Evolutionary conservation across 176 grass and related monocot species (phyloP).

Genomic region (Avena sativa): DNA sequence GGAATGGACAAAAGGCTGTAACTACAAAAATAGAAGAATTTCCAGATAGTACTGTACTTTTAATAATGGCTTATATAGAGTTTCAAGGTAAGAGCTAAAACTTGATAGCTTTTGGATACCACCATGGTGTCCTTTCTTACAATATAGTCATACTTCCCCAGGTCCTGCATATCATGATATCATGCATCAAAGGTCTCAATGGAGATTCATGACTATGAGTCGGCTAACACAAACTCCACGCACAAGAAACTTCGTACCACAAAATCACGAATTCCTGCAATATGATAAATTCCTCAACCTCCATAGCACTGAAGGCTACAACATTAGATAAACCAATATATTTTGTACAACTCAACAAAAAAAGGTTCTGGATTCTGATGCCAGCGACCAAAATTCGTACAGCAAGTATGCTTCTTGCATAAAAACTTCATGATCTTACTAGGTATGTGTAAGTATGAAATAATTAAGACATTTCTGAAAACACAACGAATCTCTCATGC

Average conservation of each 20-base stretch:
- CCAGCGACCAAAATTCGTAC: background rate
- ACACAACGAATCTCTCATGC: background rate
- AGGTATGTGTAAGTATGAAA: background rate
- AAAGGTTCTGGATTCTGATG: background rate
- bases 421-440: background rate
- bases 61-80: background rate
- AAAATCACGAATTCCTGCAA: background rate
- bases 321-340: background rate
- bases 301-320: background rate
- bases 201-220: background rate
- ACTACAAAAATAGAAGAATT: conserved; percentile 7
- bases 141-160: background rate
- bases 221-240: background rate
- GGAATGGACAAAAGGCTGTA: background rate
- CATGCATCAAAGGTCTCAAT: background rate
- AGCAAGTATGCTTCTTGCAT: conserved; percentile 10
- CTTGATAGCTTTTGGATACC: background rate
- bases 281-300: background rate
- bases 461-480: background rate
- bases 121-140: background rate
- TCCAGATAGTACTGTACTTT: background rate
- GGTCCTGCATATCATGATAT: background rate
- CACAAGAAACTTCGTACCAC: background rate
- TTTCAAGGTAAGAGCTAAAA: background rate
- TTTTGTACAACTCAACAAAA: background rate